Evolutionary conservation across 371 early-diverging fungal genomes (phyloP), one percentile per base, ranked within the genome.

Genomic region (Haplosporangium sp.): DNA sequence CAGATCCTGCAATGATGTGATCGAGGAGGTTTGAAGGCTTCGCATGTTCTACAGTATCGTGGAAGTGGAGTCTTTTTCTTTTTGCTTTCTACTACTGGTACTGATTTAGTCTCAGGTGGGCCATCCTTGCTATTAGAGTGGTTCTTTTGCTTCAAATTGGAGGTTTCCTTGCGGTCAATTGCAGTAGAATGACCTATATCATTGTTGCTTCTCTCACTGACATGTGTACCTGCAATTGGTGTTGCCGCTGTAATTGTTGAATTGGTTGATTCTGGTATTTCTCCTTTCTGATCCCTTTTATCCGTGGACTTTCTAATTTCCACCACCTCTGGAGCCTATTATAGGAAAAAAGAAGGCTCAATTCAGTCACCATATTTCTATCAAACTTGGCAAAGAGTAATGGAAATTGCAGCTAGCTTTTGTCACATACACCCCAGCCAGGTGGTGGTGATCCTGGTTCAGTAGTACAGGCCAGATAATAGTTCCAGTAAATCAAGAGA

Each of bases 1-100:
- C 96, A 96, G 34, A 85, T 81, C 15, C 91, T 86, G 78, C 96
- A 96, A 77, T 96, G 96, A 84, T 95, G 95, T 1, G 93, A 79
- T 39, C 96, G 87, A 10, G 95, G 94, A 27, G 96, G 96, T 77
- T 96, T 96, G 73, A 87, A 92, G 10, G 74, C 85, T 34, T 91
- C 84, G 73, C 96, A 96, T 34, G 87, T 90, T 70, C 90, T 87
- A 71, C 96, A 96, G 75, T 88, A 95, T 58, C 96, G 88, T 27
- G 94, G 94, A 7, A 71, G 45, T 27, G 74, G 75, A 3, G 15
- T 45, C 66, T 61, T 77, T 39, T 61, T 65, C 53, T 69, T 72
- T 53, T 65, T 77, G 35, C 59, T 44, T 35, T 53, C 40, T 39
- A 8, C 20, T 39, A 50, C 17, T 4, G 48, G 9, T 55, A 56